Conservation (phyloP, 352 stramenopile genomes). For the Phytophthora constricta region DNA sequence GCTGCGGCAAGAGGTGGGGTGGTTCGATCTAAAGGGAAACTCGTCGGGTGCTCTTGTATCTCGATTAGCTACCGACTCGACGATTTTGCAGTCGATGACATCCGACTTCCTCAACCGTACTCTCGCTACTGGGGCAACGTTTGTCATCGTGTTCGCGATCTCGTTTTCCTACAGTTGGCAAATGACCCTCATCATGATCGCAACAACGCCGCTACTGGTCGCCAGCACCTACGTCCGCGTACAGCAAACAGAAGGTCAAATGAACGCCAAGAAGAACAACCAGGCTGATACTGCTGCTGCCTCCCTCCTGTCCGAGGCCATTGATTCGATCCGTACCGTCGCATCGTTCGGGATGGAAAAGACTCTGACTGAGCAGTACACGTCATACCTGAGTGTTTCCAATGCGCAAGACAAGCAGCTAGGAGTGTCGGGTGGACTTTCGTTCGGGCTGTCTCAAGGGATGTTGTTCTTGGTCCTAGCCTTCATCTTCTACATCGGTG, state of each 20-base stretch:
- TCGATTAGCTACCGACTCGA: constrained; percentile 76
- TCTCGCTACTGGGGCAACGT: constrained; percentile 61
- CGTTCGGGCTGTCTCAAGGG: constrained; percentile 53
- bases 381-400: constrained; percentile 33
- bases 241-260: constrained; percentile 36
- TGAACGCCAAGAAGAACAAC: constrained; percentile 54
- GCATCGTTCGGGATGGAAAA: constrained; percentile 57
- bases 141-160: constrained; percentile 53
- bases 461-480: constrained; percentile 56
- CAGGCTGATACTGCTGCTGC: constrained; percentile 44
- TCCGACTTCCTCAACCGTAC: constrained; percentile 70
- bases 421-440: constrained; percentile 45
- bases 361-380: constrained; percentile 31
- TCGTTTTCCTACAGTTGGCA: constrained; percentile 62
- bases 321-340: constrained; percentile 65
- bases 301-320: constrained; percentile 43
- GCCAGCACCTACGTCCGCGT: no score
- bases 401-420: constrained; percentile 38
- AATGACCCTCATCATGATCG: constrained; percentile 56
- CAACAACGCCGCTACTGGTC: no score
- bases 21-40: constrained; percentile 8
- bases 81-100: constrained; percentile 77
- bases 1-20: constrained; percentile 39
- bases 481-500: constrained; percentile 69
- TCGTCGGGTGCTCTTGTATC: constrained; percentile 33